A percentile compares a stretch with the other conserved stretches of the same genome.
These are phyloP conservation scores for Passalora sequoiae DNA, from an alignment of 2,329 filamentous ascomycete genomes.

Conservation along the genomic window DNA sequence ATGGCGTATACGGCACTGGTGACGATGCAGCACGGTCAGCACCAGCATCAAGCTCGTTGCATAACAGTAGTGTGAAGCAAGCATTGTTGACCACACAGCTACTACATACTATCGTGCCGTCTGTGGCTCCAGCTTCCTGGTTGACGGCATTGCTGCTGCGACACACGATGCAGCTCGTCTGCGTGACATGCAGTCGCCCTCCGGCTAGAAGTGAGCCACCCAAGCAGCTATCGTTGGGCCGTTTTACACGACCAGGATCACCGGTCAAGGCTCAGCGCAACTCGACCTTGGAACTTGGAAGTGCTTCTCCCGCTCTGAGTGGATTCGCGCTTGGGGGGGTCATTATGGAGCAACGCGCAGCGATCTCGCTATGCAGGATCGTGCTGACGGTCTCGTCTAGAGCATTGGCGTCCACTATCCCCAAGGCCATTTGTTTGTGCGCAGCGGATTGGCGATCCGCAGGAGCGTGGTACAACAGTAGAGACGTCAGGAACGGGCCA, in stretches of 20 bases:
- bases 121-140: constrained; percentile 10
- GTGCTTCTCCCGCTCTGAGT: constrained; percentile 15
- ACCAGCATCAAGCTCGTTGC: constrained; percentile 1
- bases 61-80: no score
- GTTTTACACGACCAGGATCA: constrained; percentile 18
- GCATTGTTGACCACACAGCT: no score
- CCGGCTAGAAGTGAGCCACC: constrained; percentile 8
- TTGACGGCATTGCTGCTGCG: constrained; percentile 13
- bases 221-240: constrained; percentile 15
- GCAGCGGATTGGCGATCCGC: constrained; percentile 5
- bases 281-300: constrained; percentile 15
- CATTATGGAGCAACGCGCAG: constrained; percentile 16
- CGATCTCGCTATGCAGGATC: constrained; percentile 17
- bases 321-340: constrained; percentile 19
- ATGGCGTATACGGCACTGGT: no score
- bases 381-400: constrained; percentile 17
- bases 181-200: constrained; percentile 11
- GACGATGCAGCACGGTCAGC: no score
- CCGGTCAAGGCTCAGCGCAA: constrained; percentile 15
- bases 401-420: constrained; percentile 1
- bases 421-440: constrained; percentile 16
- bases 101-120: constrained; percentile 1
- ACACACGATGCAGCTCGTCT: constrained; percentile 7
- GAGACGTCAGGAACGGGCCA: constrained; percentile 9
- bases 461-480: constrained; percentile 12